phyloP scores from a whole-genome alignment of 169 alveolate species.

The Cryptosporidium viatorum region DNA sequence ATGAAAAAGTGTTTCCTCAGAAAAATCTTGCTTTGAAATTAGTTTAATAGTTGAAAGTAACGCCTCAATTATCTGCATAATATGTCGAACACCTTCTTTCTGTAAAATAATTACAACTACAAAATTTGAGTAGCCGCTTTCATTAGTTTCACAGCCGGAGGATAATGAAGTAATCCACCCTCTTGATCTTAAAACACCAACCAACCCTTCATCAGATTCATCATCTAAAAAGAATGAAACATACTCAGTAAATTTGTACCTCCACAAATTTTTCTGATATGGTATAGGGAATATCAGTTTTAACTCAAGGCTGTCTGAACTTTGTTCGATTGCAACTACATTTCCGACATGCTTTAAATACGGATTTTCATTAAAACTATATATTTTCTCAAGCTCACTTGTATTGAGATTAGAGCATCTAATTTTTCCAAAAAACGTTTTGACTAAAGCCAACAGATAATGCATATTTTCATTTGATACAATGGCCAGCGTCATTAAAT shows the following conservation, averaged over 20 bases:
- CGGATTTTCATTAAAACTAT: conserved; percentile 12
- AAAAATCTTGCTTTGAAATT: conserved; percentile 3
- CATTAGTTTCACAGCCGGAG: conserved; percentile 21
- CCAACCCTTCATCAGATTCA: conserved; percentile 58
- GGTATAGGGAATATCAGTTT: conserved; percentile 54
- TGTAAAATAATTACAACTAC: conserved; percentile 3
- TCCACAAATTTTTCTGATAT: conserved; percentile 49
- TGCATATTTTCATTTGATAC: conserved; percentile 45
- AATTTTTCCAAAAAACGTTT: conserved; percentile 18
- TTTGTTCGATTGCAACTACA: conserved; percentile 2
- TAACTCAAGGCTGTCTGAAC: not conserved
- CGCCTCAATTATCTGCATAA: conserved; percentile 36
- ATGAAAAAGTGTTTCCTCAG: not conserved
- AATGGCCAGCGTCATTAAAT: conserved; percentile 14
- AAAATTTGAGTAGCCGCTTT: conserved; percentile 50
- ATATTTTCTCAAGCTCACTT: not conserved
- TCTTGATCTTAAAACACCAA: conserved; percentile 44
- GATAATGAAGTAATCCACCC: conserved; percentile 45
- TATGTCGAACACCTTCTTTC: conserved; percentile 26
- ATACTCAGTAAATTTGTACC: conserved; percentile 40
- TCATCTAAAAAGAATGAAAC: conserved; percentile 46
- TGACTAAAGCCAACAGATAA: not conserved
- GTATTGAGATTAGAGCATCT: not conserved
- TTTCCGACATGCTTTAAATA: conserved; percentile 22
- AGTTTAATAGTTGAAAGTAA: conserved; percentile 44